Evolutionary conservation across 2,329 filamentous ascomycete genomes (phyloP).

Genomic region (Clonostachys rhizophaga): DNA sequence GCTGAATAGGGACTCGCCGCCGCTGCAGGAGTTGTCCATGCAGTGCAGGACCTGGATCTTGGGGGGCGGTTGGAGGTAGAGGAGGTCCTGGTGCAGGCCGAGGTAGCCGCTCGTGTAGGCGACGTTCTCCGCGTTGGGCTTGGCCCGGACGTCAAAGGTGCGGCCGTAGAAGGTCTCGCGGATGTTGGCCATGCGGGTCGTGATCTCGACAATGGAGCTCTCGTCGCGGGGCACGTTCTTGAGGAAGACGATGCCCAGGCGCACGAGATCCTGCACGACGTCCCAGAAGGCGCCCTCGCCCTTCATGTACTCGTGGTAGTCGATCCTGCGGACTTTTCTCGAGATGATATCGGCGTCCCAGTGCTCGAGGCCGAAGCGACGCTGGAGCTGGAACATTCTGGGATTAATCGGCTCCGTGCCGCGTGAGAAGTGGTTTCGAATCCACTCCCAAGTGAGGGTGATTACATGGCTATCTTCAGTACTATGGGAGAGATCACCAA

Average conservation of each 20-base stretch:
- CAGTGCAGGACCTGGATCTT: conserved; percentile 87
- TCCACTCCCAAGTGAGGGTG: not conserved
- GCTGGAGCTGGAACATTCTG: conserved; percentile 10
- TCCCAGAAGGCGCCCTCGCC: conserved; percentile 48
- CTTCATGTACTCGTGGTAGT: conserved; percentile 69
- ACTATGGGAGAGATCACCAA: not conserved
- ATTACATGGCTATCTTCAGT: conserved; percentile 17
- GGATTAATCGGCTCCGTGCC: conserved; percentile 11
- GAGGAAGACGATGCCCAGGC: conserved; percentile 73
- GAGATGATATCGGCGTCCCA: conserved; percentile 29
- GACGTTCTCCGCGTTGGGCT: conserved; percentile 82
- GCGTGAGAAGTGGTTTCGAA: not conserved
- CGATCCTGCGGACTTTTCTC: conserved; percentile 48
- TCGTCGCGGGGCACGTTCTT: conserved; percentile 67
- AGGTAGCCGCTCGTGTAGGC: conserved; percentile 82
- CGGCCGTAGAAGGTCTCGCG: conserved; percentile 87
- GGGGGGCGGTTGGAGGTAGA: conserved; percentile 79
- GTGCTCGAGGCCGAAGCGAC: conserved; percentile 12
- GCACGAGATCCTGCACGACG: conserved; percentile 57
- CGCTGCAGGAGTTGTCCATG: conserved; percentile 71
- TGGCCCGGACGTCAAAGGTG: conserved; percentile 84
- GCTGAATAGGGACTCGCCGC: conserved; percentile 83
- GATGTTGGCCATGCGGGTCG: conserved; percentile 68
- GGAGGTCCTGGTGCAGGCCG: conserved; percentile 87
- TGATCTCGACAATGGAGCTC: conserved; percentile 62